Evolutionary conservation across 495 filamentous ascomycete species (phyloP).

Genomic region (Hyaloscypha bicolor): DNA sequence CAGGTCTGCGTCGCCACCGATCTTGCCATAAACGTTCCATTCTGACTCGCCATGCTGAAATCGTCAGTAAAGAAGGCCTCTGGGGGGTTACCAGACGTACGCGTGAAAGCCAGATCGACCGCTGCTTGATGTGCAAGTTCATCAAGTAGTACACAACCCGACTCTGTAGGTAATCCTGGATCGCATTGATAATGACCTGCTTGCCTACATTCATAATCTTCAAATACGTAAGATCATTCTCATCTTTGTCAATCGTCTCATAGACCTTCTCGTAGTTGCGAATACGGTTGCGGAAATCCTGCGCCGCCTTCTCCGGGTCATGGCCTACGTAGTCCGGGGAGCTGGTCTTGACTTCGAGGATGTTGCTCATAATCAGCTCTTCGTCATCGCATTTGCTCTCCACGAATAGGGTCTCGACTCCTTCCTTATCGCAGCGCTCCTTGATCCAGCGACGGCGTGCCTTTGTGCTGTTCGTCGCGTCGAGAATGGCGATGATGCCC

Average conservation of each 20-base stretch:
- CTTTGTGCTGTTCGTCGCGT: slow-evolving; percentile 95
- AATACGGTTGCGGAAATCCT: slow-evolving; percentile 92
- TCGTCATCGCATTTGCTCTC: slow-evolving; percentile 96
- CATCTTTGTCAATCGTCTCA: slow-evolving; percentile 80
- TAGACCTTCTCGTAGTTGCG: slow-evolving; percentile 96
- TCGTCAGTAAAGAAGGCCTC: slow-evolving; percentile 7
- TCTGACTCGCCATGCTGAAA: slow-evolving; percentile 87
- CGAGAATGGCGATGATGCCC: slow-evolving; percentile 86
- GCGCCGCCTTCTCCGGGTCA: slow-evolving; percentile 86
- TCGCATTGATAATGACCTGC: slow-evolving; percentile 95
- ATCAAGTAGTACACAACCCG: slow-evolving; percentile 97
- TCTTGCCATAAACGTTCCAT: slow-evolving; percentile 84
- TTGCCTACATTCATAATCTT: slow-evolving; percentile 96
- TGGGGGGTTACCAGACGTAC: slow-evolving; percentile 51
- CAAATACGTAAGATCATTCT: slow-evolving; percentile 85
- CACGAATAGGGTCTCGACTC: slow-evolving; percentile 90
- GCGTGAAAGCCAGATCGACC: slow-evolving; percentile 94
- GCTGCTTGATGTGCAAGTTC: slow-evolving; percentile 96
- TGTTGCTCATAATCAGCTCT: slow-evolving; percentile 93
- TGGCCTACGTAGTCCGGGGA: slow-evolving; percentile 93
- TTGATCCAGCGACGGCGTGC: slow-evolving; percentile 87
- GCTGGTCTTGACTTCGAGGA: slow-evolving; percentile 95
- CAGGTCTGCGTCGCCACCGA: slow-evolving; percentile 88
- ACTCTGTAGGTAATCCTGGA: slow-evolving; percentile 94
- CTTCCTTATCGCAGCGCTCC: slow-evolving; percentile 66